phyloP scores from a whole-genome alignment of 352 stramenopile genomes.

The Globisporangium polare region DNA sequence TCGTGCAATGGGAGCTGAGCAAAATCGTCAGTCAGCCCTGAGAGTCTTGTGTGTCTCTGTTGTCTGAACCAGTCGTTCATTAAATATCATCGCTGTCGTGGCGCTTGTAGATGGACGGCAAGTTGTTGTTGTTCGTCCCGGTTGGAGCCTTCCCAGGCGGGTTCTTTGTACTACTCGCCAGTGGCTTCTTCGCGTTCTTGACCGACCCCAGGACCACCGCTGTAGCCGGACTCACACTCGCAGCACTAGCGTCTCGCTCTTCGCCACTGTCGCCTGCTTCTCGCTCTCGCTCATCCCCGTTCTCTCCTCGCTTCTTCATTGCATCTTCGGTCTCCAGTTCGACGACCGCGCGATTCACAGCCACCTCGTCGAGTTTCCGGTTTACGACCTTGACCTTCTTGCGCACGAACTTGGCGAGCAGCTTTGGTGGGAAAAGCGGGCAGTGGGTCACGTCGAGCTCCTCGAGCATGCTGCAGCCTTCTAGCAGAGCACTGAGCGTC shows the following conservation, averaged over 20 bases:
- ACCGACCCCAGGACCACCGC: background rate
- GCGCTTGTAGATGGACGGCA: conserved; percentile 18
- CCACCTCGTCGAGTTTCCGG: conserved; percentile 38
- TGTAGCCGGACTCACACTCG: no score
- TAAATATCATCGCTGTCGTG: conserved; percentile 7
- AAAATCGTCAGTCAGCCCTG: background rate
- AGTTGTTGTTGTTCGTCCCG: conserved; percentile 11
- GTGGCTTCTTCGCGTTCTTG: conserved; percentile 5
- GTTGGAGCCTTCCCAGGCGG: background rate
- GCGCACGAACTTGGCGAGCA: conserved; percentile 55
- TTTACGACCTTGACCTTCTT: conserved; percentile 49
- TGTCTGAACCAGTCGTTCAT: background rate
- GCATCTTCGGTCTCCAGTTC: conserved; percentile 2
- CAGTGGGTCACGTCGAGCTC: conserved; percentile 82
- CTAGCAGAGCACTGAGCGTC: conserved; percentile 46
- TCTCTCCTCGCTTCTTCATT: background rate
- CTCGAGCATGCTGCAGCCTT: conserved; percentile 55
- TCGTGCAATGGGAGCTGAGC: no score
- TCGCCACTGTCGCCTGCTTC: conserved; percentile 9
- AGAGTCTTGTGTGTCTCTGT: background rate
- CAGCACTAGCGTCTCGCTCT: background rate
- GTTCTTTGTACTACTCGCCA: conserved; percentile 1
- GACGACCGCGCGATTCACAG: conserved; percentile 8
- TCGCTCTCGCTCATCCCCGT: background rate
- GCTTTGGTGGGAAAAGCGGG: conserved; percentile 44